Percentiles rank a stretch among this genome's conserved stretches.
phyloP scores from a whole-genome alignment of 768 basidiomycete genomes.

The Amyloporia xantha region DNA sequence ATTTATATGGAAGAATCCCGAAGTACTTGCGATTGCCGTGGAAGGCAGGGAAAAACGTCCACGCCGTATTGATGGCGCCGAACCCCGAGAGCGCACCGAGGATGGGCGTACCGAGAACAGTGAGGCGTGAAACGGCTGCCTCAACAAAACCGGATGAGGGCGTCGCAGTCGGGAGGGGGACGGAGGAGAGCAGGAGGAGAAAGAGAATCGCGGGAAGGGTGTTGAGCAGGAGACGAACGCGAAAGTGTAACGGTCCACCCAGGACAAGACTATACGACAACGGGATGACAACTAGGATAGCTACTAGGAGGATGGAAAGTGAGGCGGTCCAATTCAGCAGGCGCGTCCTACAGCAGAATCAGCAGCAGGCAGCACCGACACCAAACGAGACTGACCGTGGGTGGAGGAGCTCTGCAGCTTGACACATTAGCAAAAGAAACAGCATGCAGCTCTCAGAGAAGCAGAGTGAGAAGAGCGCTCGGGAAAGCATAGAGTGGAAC shows the following conservation, averaged over 20 bases:
- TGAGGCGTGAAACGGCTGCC: conserved; percentile 51
- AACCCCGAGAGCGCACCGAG: conserved; percentile 80
- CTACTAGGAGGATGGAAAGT: conserved; percentile 49
- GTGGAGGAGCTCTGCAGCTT: conserved; percentile 50
- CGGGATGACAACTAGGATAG: conserved; percentile 63
- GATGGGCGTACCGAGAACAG: too few species aligned
- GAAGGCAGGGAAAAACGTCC: conserved; percentile 48
- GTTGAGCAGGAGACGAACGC: conserved; percentile 29
- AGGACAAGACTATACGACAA: conserved; percentile 55
- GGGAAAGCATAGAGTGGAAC: conserved; percentile 50
- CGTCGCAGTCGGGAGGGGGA: conserved; percentile 54
- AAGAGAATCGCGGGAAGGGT: conserved; percentile 38
- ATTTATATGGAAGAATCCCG: neutral
- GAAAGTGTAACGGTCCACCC: conserved; percentile 24
- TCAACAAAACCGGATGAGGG: conserved; percentile 30
- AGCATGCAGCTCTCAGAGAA: conserved; percentile 72
- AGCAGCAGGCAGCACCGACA: too few species aligned
- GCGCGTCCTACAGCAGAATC: conserved; percentile 43
- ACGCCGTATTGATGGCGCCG: conserved; percentile 63
- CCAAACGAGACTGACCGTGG: conserved; percentile 33
- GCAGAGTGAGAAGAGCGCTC: conserved; percentile 57
- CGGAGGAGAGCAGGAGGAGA: conserved; percentile 52
- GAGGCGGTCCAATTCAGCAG: conserved; percentile 65
- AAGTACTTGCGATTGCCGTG: conserved; percentile 23
- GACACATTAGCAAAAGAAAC: conserved; percentile 68